Evolutionary conservation across 805 yeast genomes (phyloP).

Genomic region (Metschnikowia similis): DNA sequence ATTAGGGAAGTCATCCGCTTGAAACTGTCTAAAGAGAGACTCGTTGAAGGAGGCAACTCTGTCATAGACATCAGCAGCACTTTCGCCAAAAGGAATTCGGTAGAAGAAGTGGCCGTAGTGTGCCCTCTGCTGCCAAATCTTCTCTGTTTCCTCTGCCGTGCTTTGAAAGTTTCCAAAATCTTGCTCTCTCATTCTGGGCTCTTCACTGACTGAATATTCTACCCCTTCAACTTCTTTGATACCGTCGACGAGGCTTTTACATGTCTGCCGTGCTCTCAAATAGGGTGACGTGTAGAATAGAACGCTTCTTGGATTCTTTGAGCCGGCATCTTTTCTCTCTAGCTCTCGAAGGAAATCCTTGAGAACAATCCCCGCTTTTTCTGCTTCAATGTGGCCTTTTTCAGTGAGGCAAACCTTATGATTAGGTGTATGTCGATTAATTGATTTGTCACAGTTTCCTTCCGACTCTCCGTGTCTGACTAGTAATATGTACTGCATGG

Average conservation of each 20-base stretch:
- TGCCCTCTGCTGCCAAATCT: slow-evolving; percentile 79
- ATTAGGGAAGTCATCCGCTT: slow-evolving; percentile 64
- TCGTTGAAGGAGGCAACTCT: slow-evolving; percentile 88
- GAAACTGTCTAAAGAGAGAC: slow-evolving; percentile 77
- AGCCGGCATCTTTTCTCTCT: slow-evolving; percentile 5
- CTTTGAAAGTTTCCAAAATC: slow-evolving; percentile 94
- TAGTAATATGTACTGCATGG: slow-evolving; percentile 58
- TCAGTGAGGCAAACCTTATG: slow-evolving; percentile 73
- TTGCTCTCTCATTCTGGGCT: slow-evolving; percentile 89
- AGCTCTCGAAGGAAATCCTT: slow-evolving; percentile 36
- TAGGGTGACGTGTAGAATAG: slow-evolving; percentile 87
- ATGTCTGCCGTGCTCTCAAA: slow-evolving; percentile 76
- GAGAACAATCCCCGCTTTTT: slow-evolving; percentile 54
- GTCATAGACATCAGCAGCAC: slow-evolving; percentile 94
- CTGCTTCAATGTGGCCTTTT: slow-evolving; percentile 64
- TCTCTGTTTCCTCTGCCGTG: slow-evolving; percentile 68
- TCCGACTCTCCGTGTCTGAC: slow-evolving; percentile 93
- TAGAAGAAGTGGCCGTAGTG: slow-evolving; percentile 78
- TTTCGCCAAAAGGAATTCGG: slow-evolving; percentile 88
- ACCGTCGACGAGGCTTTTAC: slow-evolving; percentile 63
- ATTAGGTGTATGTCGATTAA: slow-evolving; percentile 74
- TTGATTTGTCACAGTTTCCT: slow-evolving; percentile 81
- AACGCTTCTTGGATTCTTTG: slow-evolving; percentile 35
- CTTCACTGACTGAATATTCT: slow-evolving; percentile 63
- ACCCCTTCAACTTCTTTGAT: slow-evolving; percentile 43